Conservation (phyloP, 2,329 filamentous ascomycete genomes). For the Colletotrichum endophyticum region DNA sequence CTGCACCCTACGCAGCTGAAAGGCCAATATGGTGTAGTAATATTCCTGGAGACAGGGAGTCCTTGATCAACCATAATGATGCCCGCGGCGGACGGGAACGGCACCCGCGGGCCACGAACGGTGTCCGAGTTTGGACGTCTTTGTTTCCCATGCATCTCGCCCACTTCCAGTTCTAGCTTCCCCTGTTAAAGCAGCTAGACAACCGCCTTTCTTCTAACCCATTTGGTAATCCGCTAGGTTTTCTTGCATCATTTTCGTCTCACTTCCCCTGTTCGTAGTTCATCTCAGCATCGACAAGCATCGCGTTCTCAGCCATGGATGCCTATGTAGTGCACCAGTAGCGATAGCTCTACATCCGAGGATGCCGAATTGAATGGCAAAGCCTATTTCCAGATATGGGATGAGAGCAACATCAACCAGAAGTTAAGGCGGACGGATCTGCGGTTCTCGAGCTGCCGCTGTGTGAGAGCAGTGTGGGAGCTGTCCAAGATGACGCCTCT, state of each 20-base stretch:
- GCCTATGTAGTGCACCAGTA: background rate
- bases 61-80: background rate
- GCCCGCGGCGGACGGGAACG: background rate
- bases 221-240: background rate
- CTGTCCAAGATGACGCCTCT: background rate
- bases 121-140: background rate
- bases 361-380: background rate
- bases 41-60: background rate
- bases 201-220: background rate
- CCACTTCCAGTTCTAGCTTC: background rate
- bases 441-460: background rate
- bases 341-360: background rate
- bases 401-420: background rate
- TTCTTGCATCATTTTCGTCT: background rate
- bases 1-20: background rate
- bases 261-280: background rate
- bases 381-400: background rate
- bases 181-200: background rate
- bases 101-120: background rate
- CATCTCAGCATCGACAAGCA: background rate
- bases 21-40: background rate
- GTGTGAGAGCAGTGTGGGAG: accelerated
- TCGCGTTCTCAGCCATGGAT: background rate
- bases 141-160: background rate
- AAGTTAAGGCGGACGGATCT: background rate